Evolutionary conservation across 352 stramenopile species (phyloP).

Genomic region (Globisporangium lucens): DNA sequence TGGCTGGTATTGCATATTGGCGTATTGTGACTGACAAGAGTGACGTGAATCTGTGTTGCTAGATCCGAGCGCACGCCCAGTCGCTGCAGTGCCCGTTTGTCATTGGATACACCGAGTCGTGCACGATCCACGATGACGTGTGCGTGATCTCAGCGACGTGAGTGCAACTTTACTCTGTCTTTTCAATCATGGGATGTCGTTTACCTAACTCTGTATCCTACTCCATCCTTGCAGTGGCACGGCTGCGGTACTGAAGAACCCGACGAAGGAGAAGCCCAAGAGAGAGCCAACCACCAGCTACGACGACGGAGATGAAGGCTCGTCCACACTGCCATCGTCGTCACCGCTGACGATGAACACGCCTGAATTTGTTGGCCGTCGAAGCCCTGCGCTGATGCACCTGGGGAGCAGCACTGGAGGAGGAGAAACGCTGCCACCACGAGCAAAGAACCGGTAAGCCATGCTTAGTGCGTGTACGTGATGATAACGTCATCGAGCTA

Average conservation of each 20-base stretch:
- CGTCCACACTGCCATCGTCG: slow-evolving; percentile 17
- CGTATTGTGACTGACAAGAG: background rate
- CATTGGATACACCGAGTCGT: slow-evolving; percentile 95
- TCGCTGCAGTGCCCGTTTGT: slow-evolving; percentile 96
- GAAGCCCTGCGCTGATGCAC: slow-evolving; percentile 49
- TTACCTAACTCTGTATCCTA: background rate
- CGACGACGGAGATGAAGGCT: slow-evolving; percentile 35
- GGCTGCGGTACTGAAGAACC: slow-evolving; percentile 76
- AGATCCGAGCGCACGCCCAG: slow-evolving; percentile 94
- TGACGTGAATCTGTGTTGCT: background rate
- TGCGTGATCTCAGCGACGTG: slow-evolving; percentile 96
- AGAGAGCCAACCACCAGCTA: slow-evolving; percentile 40
- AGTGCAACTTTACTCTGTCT: slow-evolving; percentile 15
- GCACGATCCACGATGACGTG: slow-evolving; percentile 96
- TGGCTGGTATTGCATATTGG: background rate
- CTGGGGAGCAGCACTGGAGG: slow-evolving; percentile 16
- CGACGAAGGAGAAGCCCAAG: slow-evolving; percentile 32
- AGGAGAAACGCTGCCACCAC: slow-evolving; percentile 14
- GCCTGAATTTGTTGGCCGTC: slow-evolving; percentile 35
- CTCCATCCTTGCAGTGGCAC: slow-evolving; percentile 42
- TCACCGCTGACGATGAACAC: slow-evolving; percentile 36
- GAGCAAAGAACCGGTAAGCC: slow-evolving; percentile 30
- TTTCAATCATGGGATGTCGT: background rate
- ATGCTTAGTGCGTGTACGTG: background rate
- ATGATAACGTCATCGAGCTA: background rate